phyloP scores from a whole-genome alignment of 495 filamentous ascomycete genomes.

The Aspergillus affinis region DNA sequence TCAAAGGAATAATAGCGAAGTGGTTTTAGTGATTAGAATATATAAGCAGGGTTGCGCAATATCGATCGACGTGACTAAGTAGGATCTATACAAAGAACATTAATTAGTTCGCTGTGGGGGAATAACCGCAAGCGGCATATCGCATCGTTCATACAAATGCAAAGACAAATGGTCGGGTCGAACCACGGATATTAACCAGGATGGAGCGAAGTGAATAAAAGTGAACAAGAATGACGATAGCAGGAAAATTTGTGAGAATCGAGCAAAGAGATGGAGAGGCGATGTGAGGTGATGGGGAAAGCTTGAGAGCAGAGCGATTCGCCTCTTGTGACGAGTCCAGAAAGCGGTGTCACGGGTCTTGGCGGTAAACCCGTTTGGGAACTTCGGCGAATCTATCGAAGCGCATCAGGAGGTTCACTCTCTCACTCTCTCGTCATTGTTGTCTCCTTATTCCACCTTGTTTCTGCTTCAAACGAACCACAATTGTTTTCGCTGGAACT shows the following conservation, averaged over 20 bases:
- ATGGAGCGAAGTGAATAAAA: background rate
- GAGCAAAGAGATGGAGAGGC: background rate
- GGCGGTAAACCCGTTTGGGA: background rate
- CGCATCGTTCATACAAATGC: no score
- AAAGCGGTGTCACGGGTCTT: background rate
- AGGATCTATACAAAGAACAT: background rate
- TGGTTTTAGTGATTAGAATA: background rate
- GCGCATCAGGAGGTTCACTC: conserved; percentile 1
- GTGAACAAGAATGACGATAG: background rate
- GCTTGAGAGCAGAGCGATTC: background rate
- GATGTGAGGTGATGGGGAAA: background rate
- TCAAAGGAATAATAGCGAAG: background rate
- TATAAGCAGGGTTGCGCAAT: background rate
- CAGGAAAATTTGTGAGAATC: no score
- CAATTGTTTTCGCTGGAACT: background rate
- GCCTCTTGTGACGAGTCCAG: background rate
- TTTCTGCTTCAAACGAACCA: background rate
- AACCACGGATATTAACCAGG: background rate
- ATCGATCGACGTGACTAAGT: background rate
- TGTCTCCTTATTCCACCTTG: no score
- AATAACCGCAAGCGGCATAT: background rate
- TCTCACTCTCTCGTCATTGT: background rate
- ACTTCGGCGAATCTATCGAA: background rate
- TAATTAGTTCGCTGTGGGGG: background rate
- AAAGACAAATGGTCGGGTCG: no score